phyloP scores from a whole-genome alignment of 2,329 filamentous ascomycete species.

The Dissoconium aciculare region DNA sequence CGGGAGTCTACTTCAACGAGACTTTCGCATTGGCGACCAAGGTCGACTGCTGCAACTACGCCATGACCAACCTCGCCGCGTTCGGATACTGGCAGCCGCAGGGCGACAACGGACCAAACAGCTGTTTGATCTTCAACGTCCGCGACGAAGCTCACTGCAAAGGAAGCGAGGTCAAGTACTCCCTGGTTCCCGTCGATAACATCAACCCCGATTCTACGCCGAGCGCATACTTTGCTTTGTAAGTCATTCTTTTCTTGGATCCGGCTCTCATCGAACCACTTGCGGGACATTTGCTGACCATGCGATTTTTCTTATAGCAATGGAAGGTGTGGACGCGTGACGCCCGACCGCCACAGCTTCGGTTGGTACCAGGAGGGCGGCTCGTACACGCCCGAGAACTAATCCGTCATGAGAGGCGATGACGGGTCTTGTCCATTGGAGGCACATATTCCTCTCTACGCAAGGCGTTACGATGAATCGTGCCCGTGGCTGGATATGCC shows the following conservation, averaged over 20 bases:
- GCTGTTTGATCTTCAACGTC: background rate
- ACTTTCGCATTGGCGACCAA: background rate
- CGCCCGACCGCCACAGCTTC: slow-evolving; percentile 1
- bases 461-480: too few relatives aligned
- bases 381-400: too few relatives aligned
- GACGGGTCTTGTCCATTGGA: too few relatives aligned
- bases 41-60: slow-evolving; percentile 1
- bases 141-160: background rate
- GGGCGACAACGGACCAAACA: background rate
- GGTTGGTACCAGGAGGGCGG: too few relatives aligned
- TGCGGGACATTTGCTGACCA: background rate
- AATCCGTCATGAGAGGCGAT: too few relatives aligned
- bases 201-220: too few relatives aligned
- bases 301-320: too few relatives aligned
- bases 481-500: too few relatives aligned
- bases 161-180: background rate
- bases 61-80: background rate
- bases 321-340: background rate
- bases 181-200: background rate
- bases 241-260: background rate
- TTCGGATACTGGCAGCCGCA: background rate
- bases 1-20: background rate
- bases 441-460: too few relatives aligned
- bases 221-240: background rate
- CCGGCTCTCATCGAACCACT: too few relatives aligned